Evolutionary conservation across 2,329 filamentous ascomycete species (phyloP), one percentile per base, ranked within the genome.

Genomic region (Periconia sp.): DNA sequence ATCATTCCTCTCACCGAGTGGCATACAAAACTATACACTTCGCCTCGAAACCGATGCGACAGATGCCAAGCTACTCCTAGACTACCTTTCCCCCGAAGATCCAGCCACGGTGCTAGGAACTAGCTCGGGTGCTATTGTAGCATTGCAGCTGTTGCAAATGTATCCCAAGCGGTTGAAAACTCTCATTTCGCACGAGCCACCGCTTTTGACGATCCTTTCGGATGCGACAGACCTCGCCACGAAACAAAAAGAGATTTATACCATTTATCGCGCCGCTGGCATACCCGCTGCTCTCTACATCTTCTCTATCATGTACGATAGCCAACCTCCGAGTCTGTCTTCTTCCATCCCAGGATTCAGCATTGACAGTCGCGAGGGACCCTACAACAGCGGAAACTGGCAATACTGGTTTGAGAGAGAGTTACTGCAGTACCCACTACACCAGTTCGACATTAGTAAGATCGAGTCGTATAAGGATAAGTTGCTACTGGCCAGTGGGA

Each of bases 21-120:
- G 40, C 13, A 11, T 46, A 8, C 54, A 60, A 41, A 56, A 68
- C 46, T 66, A 65, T 35, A 36, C 40, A 4, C 40, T 61, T n/a
- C 46, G 59, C 18, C 52, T 69, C 4, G 46, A 49, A 6, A 52
- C 48, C 22, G 66, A 70, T 35, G 66, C 57, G 24, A 54, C 67
- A 33, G 66, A 70, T 38, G 57, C 64, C 9, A 43, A 50, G 2
- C 38, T 22, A 5, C 55, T 63, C 2, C 35, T 54, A n/a, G 21
- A 47, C n/a, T 33, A 48, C 26, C 29, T 54, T 4, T 15, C 28
- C 1, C 32, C 40, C 21, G 17, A 34, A 5, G 17, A 21, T 36
- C n/a, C n/a, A n/a, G 44, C 45, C n/a, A 36, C 30, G n/a, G 47
- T 56, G 9, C 25, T 56, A 4, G 52, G 46, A 12, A 54, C 44